Evolutionary conservation across 192 early-diverging fungal species (phyloP).

Genomic region (Nowakowskiella sp.): DNA sequence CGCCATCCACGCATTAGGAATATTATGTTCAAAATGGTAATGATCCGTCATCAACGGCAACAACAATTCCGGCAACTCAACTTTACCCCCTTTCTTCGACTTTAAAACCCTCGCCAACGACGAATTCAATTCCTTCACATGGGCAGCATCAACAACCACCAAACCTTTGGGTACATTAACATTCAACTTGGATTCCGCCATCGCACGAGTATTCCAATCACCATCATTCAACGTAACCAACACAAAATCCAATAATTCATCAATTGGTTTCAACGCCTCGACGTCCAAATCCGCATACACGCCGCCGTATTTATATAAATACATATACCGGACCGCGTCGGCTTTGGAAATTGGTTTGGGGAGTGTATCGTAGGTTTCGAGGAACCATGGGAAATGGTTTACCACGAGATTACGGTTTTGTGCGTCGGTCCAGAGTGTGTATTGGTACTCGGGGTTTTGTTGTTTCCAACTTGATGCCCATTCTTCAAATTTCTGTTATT

Average conservation of each 20-base stretch:
- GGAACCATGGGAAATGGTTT: constrained; percentile 19
- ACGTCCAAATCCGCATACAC: constrained; percentile 35
- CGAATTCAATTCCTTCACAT: too few species aligned
- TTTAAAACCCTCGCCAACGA: too few species aligned
- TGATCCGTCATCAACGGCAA: constrained; percentile 4
- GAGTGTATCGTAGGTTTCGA: constrained; percentile 17
- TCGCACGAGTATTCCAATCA: too few species aligned
- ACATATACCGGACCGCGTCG: constrained; percentile 28
- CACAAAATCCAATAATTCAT: constrained; percentile 9
- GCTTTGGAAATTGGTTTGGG: constrained; percentile 25
- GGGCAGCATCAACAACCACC: not conserved
- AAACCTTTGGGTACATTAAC: too few species aligned
- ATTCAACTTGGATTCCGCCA: too few species aligned
- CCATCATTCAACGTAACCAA: too few species aligned
- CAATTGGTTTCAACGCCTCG: constrained; percentile 10
- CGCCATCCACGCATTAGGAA: constrained; percentile 38
- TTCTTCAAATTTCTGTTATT: constrained; percentile 20
- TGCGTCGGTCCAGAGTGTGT: constrained; percentile 27
- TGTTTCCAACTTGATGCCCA: constrained; percentile 9
- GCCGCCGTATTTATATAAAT: constrained; percentile 29
- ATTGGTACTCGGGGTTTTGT: constrained; percentile 21
- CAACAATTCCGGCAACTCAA: too few species aligned
- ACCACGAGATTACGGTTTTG: constrained; percentile 13
- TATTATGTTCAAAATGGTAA: constrained; percentile 10
- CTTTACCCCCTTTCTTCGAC: too few species aligned